A percentile compares a stretch with the other conserved stretches of the same genome.
These are phyloP conservation scores for Gymnopus androsaceus DNA, from an alignment of 1,284 basidiomycete genomes.

Conservation along the genomic window DNA sequence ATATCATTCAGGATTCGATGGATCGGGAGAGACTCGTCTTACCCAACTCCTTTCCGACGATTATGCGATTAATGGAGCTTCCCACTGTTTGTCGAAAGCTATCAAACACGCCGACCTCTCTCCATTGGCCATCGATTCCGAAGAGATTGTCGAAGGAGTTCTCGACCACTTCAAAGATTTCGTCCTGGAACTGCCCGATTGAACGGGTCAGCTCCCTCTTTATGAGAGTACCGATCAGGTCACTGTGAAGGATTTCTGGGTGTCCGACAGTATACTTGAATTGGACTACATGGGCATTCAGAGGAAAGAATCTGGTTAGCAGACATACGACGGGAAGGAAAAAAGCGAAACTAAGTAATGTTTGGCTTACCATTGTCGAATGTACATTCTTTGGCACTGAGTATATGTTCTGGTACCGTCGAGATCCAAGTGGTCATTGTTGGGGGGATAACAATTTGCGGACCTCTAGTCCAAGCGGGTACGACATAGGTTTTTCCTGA, in stretches of 20 bases:
- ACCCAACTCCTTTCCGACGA: constrained; percentile 24
- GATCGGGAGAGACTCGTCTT: not conserved
- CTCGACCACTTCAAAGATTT: constrained; percentile 19
- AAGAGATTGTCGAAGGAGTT: constrained; percentile 14
- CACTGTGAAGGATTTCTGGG: constrained; percentile 20
- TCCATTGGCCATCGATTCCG: constrained; percentile 19
- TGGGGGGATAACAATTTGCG: constrained; percentile 20
- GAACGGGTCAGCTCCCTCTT: constrained; percentile 21
- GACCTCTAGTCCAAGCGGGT: constrained; percentile 22
- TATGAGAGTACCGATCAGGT: constrained; percentile 23
- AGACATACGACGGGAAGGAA: no score
- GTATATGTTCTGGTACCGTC: constrained; percentile 13
- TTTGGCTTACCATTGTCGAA: constrained; percentile 21
- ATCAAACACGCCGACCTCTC: constrained; percentile 17
- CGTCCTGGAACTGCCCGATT: constrained; percentile 16
- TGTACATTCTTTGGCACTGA: constrained; percentile 23
- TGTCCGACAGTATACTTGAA: constrained; percentile 24
- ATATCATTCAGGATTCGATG: not conserved
- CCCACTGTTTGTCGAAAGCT: constrained; percentile 16
- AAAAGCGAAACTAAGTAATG: no score
- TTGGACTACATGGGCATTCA: constrained; percentile 7
- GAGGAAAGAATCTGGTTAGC: no score
- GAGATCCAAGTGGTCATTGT: constrained; percentile 19
- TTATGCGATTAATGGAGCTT: constrained; percentile 18
- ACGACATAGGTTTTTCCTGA: constrained; percentile 21